A percentile compares a stretch with the other conserved stretches of the same genome.
Conservation (phyloP, 2,329 filamentous ascomycete genomes). For the Boeremia lycopersici region DNA sequence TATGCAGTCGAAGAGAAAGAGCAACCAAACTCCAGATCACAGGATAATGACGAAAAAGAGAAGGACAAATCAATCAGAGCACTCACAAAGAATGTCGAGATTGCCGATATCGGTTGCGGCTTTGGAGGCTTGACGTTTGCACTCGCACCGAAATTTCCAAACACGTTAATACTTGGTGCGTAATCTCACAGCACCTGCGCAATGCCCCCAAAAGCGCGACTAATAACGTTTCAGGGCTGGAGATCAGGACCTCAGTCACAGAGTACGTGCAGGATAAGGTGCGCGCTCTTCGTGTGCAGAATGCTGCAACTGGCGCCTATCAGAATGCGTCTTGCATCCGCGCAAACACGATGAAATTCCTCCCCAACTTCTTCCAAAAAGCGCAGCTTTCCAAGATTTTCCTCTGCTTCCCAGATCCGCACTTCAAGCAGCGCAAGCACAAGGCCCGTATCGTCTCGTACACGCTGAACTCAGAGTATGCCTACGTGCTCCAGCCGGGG, state of each 20-base stretch:
- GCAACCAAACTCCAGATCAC: background rate
- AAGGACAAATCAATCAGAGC: slow-evolving; percentile 19
- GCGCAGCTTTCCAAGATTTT: slow-evolving; percentile 88
- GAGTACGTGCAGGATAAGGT: slow-evolving; percentile 90
- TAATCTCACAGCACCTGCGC: slow-evolving; percentile 16
- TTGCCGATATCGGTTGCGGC: slow-evolving; percentile 96
- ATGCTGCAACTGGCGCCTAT: slow-evolving; percentile 61
- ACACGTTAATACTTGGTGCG: slow-evolving; percentile 81
- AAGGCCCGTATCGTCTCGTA: slow-evolving; percentile 93
- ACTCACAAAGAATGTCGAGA: slow-evolving; percentile 75
- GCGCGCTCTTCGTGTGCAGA: slow-evolving; percentile 75
- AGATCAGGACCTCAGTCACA: slow-evolving; percentile 89
- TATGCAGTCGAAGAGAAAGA: slow-evolving; percentile 53
- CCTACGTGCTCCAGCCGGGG: slow-evolving; percentile 80
- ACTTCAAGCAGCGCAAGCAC: slow-evolving; percentile 97
- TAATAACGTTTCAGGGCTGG: slow-evolving; percentile 67
- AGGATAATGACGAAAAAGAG: slow-evolving; percentile 43
- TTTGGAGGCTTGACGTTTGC: slow-evolving; percentile 92
- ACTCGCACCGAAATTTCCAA: slow-evolving; percentile 78
- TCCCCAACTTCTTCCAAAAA: slow-evolving; percentile 94
- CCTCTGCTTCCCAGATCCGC: slow-evolving; percentile 96
- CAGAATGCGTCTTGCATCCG: slow-evolving; percentile 89
- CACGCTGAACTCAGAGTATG: slow-evolving; percentile 90
- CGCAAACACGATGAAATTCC: slow-evolving; percentile 97
- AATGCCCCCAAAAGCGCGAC: background rate